Conservation (phyloP, 352 stramenopile genomes). For the Phytophthora nicotianae region DNA sequence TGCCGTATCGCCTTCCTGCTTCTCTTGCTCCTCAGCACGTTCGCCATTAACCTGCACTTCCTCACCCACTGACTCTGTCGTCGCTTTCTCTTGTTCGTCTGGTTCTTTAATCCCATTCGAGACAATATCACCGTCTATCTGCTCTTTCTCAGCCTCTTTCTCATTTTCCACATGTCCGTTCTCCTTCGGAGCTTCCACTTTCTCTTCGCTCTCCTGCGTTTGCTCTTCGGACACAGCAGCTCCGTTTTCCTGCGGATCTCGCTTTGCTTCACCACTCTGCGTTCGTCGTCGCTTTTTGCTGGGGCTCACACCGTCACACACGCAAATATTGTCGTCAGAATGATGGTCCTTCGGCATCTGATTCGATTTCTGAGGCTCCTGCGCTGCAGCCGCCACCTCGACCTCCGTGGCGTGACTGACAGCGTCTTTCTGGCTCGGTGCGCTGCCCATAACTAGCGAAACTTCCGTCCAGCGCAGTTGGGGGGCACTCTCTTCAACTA, state of each 20-base stretch:
- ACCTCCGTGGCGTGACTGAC: constrained; percentile 4
- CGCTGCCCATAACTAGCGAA: constrained; percentile 24
- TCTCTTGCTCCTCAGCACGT: constrained; percentile 2
- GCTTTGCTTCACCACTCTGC: constrained; percentile 1
- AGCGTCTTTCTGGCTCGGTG: constrained; percentile 27
- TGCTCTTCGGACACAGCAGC: neutral
- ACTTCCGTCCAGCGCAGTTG: constrained; percentile 5
- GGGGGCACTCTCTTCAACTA: constrained; percentile 3
- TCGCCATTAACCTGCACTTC: constrained; percentile 5
- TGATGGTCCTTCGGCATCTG: constrained; percentile 1
- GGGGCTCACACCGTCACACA: constrained; percentile 7
- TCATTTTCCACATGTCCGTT: constrained; percentile 16
- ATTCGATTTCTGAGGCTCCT: constrained; percentile 6
- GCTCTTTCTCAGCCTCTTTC: constrained; percentile 4
- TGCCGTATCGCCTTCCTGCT: neutral
- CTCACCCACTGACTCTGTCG: neutral
- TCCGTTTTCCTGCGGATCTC: constrained; percentile 2
- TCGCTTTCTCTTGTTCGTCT: constrained; percentile 1
- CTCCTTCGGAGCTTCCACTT: constrained; percentile 7
- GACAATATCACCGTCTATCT: neutral
- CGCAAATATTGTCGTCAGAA: constrained; percentile 4
- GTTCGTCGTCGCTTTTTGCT: constrained; percentile 21
- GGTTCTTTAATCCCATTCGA: constrained; percentile 3
- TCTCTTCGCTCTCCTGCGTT: constrained; percentile 4
- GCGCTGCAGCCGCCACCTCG: constrained; percentile 5